Evolutionary conservation across 2,329 filamentous ascomycete genomes (phyloP).

Genomic region (Aspergillus sp.): DNA sequence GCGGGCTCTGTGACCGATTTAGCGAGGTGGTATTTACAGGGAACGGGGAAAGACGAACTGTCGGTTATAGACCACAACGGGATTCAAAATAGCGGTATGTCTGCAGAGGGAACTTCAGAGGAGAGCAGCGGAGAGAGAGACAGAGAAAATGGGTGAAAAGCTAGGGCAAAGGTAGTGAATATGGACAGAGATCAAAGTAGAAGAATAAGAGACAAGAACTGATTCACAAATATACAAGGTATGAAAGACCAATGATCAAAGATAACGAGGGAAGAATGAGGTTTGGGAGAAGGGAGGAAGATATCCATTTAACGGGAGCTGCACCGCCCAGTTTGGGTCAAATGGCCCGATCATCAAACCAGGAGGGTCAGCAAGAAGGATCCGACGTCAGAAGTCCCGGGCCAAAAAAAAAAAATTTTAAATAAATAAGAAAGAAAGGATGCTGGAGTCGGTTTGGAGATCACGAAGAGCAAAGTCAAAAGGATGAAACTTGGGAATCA

Average conservation of each 20-base stretch:
- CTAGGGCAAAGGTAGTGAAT: constrained; percentile 5
- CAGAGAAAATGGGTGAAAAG: background rate
- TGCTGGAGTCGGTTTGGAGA: background rate
- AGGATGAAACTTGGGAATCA: constrained; percentile 9
- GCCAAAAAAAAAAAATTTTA: too few species aligned
- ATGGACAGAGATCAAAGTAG: background rate
- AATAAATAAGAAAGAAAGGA: too few species aligned
- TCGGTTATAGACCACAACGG: constrained; percentile 15
- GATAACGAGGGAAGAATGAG: constrained; percentile 10
- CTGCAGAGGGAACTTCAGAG: background rate
- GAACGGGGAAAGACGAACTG: background rate
- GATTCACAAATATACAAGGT: background rate
- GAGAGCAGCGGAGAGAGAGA: background rate
- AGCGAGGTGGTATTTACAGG: constrained; percentile 8
- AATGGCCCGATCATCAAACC: constrained; percentile 9
- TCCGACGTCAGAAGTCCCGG: too few species aligned
- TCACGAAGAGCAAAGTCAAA: constrained; percentile 3
- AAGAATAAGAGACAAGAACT: background rate
- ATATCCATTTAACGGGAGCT: constrained; percentile 11
- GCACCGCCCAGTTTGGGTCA: constrained; percentile 11
- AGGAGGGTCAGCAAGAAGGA: background rate
- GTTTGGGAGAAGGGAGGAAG: constrained; percentile 12
- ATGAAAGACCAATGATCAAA: background rate
- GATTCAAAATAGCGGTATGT: constrained; percentile 1
- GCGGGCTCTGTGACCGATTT: background rate